These are phyloP conservation scores for Cornus florida DNA, from an alignment of 148 eudicot genomes.

Conservation along the genomic window DNA sequence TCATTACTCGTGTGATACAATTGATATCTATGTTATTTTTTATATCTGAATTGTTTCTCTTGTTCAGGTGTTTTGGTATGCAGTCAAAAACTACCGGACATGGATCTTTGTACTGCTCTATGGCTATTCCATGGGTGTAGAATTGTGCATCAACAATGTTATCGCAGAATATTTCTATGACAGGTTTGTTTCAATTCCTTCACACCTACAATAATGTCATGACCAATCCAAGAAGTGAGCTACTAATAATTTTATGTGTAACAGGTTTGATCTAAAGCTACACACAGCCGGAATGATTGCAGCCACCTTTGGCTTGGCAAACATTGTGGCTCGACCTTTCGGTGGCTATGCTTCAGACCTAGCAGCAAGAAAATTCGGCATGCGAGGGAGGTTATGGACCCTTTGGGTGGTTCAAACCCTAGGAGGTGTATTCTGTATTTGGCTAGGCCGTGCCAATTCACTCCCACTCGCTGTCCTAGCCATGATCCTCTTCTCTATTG, in stretches of 20 bases:
- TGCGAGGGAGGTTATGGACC: constrained; percentile 85
- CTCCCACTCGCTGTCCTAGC: constrained; percentile 31
- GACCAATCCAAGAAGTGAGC: background rate
- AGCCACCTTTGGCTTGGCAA: constrained; percentile 77
- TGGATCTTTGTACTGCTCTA: constrained; percentile 56
- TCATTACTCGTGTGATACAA: no score
- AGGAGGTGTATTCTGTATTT: constrained; percentile 62
- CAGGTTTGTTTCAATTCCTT: constrained; percentile 20
- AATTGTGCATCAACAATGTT: constrained; percentile 38
- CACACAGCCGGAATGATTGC: constrained; percentile 77
- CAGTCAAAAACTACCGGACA: constrained; percentile 51
- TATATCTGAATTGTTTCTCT: background rate
- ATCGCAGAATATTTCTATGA: constrained; percentile 53
- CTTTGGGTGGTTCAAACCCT: constrained; percentile 76
- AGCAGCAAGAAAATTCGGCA: constrained; percentile 54
- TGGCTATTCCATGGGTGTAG: constrained; percentile 58
- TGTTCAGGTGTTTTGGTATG: constrained; percentile 40
- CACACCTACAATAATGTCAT: background rate
- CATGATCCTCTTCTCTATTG: constrained; percentile 47
- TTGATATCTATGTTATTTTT: no score
- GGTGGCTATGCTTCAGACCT: constrained; percentile 70
- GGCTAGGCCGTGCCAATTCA: constrained; percentile 45
- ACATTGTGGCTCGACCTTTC: constrained; percentile 55
- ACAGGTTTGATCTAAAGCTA: constrained; percentile 66
- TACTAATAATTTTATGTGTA: background rate